Evolutionary conservation across 345 rosid genomes (phyloP).

Genomic region (Salix viminalis): DNA sequence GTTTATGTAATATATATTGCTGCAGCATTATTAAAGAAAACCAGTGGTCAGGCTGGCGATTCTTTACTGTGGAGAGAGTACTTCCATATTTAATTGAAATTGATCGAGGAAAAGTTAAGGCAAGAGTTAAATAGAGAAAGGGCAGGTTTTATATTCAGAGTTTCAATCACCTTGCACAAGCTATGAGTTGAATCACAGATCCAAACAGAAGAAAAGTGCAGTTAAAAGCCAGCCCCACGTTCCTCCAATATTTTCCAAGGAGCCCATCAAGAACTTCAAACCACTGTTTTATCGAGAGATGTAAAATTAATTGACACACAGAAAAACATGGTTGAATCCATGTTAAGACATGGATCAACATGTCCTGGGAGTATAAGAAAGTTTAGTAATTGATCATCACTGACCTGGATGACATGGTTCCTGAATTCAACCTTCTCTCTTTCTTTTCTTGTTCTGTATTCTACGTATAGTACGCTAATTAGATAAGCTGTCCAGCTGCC

Average conservation of each 20-base stretch:
- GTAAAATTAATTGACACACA: not conserved
- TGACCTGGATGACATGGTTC: slow-evolving; percentile 95
- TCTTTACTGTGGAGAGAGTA: not conserved
- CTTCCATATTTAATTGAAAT: not conserved
- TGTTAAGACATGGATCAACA: not conserved
- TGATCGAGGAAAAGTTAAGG: not conserved
- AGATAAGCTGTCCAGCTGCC: slow-evolving; percentile 99
- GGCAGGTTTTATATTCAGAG: not conserved
- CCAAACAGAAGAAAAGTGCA: slow-evolving; percentile 99
- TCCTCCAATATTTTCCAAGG: slow-evolving; percentile 97
- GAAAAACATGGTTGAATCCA: not conserved
- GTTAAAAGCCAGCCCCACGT: slow-evolving; percentile 96
- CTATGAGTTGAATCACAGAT: slow-evolving; percentile 99
- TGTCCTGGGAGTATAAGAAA: not conserved
- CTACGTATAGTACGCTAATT: slow-evolving; percentile 86
- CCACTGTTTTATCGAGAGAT: slow-evolving; percentile 44
- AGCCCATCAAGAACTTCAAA: slow-evolving; percentile 99
- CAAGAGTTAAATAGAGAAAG: slow-evolving; percentile 17
- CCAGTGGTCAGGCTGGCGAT: slow-evolving; percentile 5
- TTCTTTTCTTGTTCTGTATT: slow-evolving; percentile 93
- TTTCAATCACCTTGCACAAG: slow-evolving; percentile 78
- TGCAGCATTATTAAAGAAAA: slow-evolving; percentile 30
- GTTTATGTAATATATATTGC: slow-evolving; percentile 96
- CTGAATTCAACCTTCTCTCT: slow-evolving; percentile 96
- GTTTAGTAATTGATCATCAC: too few relatives aligned